Base-by-base conservation (phyloP, 495 filamentous ascomycete species). In the Neurospora discreta region DNA sequence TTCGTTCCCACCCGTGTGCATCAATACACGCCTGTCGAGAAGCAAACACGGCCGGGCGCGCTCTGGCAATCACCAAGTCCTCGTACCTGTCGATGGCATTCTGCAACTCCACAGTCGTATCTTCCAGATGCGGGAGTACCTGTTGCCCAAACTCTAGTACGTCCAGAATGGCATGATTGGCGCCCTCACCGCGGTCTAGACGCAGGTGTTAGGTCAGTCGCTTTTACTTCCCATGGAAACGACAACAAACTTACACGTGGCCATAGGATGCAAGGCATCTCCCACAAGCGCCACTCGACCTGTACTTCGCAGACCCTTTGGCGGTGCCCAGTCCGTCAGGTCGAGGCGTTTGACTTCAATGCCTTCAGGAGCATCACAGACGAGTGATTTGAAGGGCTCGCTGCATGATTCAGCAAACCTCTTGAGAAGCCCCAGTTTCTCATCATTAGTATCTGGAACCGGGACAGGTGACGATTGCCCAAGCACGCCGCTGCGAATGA, bases 241-340 rank as follows among this genome's bases (percentile, higher is more conserved):
- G 33, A 36, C 33, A 5, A 36, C 3, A 36, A 39, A 85, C 87
- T 79, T 84, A 90, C 89, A 87, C 74, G 84, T 85, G 0, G 85
- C 82, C 89, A 90, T 90, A 1, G 87, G 82, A 78, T 91, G 89
- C 7, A 87, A 82, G 0, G 89, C 87, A 78, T 91, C 89, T 4
- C 89, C 88, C 7, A 85, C 82, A 30, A 90, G 70, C 0, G 85
- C 86, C 2, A 88, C 80, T 41, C 81, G 75, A 1, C 87, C 84
- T 1, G 20, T 68, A 2, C 72, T 72, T 0, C 71, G 72, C 42
- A 79, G 46, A 71, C 40, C 77, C 72, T 65, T 77, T 73, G 78
- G 77, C 39, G 79, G 80, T 70, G 74, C 80, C 86, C 87, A 90
- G 77, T 91, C 90, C 33, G 84, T 84, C 7, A 90, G 75, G 36